Percentiles rank a stretch among this genome's conserved stretches.
phyloP scores from a whole-genome alignment of 2,329 filamentous ascomycete species.

The Zopfia rhizophila region DNA sequence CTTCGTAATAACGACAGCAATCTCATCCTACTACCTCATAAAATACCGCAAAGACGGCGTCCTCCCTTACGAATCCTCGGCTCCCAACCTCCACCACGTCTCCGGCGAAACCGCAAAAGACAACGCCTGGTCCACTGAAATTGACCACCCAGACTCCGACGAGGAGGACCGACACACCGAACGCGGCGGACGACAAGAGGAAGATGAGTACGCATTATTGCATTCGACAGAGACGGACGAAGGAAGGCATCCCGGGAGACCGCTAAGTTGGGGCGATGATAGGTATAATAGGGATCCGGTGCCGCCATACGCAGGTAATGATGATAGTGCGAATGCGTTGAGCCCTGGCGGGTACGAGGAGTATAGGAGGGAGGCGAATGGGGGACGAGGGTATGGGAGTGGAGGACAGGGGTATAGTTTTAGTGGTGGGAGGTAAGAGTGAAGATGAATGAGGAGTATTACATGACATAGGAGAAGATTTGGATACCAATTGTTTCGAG shows the following conservation, averaged over 20 bases:
- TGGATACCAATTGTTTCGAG: no score
- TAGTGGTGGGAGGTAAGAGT: constrained; percentile 22
- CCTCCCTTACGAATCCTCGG: constrained; percentile 57
- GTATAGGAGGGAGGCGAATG: constrained; percentile 38
- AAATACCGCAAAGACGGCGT: constrained; percentile 67
- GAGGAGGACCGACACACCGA: constrained; percentile 52
- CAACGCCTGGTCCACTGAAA: constrained; percentile 57
- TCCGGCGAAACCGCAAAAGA: constrained; percentile 49
- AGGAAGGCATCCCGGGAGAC: constrained; percentile 52
- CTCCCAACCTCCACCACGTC: constrained; percentile 57
- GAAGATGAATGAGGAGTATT: no score
- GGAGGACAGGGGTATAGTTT: constrained; percentile 36
- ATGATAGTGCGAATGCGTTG: constrained; percentile 38
- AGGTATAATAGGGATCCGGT: constrained; percentile 27
- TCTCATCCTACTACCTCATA: constrained; percentile 65
- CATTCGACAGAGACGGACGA: constrained; percentile 54
- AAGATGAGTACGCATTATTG: constrained; percentile 63
- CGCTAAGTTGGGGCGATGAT: constrained; percentile 52
- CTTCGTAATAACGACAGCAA: constrained; percentile 62
- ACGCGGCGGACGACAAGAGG: constrained; percentile 57
- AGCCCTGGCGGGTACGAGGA: constrained; percentile 50
- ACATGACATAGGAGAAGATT: no score
- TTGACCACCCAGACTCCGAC: constrained; percentile 54
- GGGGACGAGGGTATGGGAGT: constrained; percentile 1
- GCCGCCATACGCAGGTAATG: constrained; percentile 47